Conservation (phyloP, 1,284 basidiomycete species). For the Singerocomus inundabilis region DNA sequence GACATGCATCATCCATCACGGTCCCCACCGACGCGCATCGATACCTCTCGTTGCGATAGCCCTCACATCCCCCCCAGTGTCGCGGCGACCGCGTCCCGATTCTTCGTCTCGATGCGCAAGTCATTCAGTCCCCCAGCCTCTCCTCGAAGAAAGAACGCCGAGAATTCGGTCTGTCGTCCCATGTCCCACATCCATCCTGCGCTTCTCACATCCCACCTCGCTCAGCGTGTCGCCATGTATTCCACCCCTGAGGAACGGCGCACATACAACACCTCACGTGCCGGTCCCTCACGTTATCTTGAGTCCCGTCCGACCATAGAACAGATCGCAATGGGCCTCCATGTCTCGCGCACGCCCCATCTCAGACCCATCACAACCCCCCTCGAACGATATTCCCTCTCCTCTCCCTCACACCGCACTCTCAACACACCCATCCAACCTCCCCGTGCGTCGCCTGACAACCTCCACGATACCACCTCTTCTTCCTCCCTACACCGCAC, state of each 20-base stretch:
- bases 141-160: conserved; percentile 21
- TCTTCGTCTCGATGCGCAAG: conserved; percentile 33
- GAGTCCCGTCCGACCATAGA: conserved; percentile 61
- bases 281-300: conserved; percentile 41
- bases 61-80: conserved; percentile 7
- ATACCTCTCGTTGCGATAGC: conserved; percentile 4
- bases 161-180: conserved; percentile 17
- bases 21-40: conserved; percentile 12
- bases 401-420: conserved; percentile 21
- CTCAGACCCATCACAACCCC: conserved; percentile 39
- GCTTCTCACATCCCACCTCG: conserved; percentile 11
- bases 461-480: conserved; percentile 21
- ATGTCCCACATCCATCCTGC: neutral
- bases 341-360: conserved; percentile 70
- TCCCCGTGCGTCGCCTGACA: conserved; percentile 14
- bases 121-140: conserved; percentile 25
- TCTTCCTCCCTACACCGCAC: conserved; percentile 30
- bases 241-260: conserved; percentile 52
- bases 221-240: conserved; percentile 43
- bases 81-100: conserved; percentile 28
- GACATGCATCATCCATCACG: conserved; percentile 18
- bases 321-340: conserved; percentile 74
- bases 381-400: conserved; percentile 17
- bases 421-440: conserved; percentile 10
- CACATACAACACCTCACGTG: conserved; percentile 26